A percentile compares a stretch with the other conserved stretches of the same genome.
Evolutionary conservation across 2,329 filamentous ascomycete genomes (phyloP).

Genomic region (Paraphaeosphaeria minitans): DNA sequence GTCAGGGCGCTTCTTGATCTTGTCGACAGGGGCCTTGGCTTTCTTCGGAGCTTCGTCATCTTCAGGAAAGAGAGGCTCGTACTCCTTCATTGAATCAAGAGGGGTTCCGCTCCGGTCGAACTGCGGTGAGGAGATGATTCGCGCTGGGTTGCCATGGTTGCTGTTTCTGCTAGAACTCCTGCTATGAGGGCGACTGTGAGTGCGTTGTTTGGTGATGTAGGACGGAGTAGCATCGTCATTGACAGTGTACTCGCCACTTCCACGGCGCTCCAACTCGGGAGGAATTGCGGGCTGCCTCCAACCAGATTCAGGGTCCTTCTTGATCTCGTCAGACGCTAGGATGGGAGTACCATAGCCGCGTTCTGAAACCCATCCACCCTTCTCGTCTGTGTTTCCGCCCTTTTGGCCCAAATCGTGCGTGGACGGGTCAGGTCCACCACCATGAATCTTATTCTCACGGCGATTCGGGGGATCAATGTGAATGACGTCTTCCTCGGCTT

Average conservation of each 20-base stretch:
- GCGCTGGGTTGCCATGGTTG: conserved; percentile 60
- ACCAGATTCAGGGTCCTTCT: conserved; percentile 71
- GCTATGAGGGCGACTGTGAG: conserved; percentile 59
- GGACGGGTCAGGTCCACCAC: conserved; percentile 58
- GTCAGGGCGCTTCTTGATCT: conserved; percentile 62
- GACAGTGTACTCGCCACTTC: conserved; percentile 58
- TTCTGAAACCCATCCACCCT: conserved; percentile 61
- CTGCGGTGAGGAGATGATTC: conserved; percentile 43
- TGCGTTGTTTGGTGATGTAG: conserved; percentile 58
- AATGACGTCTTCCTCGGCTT: conserved; percentile 66
- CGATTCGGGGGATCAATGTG: conserved; percentile 74
- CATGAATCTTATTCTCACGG: conserved; percentile 50
- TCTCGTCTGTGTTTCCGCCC: conserved; percentile 52
- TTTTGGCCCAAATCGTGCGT: conserved; percentile 58
- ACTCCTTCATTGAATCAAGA: conserved; percentile 87
- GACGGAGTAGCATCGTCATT: conserved; percentile 43
- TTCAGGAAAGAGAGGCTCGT: conserved; percentile 89
- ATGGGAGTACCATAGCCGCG: conserved; percentile 76
- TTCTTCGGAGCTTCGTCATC: conserved; percentile 66
- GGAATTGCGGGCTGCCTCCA: conserved; percentile 80
- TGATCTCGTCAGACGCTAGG: conserved; percentile 84
- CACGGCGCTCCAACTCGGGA: conserved; percentile 66
- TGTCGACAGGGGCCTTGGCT: conserved; percentile 58
- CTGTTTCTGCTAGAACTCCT: conserved; percentile 58
- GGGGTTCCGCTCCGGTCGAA: conserved; percentile 66